Evolutionary conservation across 345 rosid species (phyloP), one percentile per base, ranked within the genome.

Genomic region (Draba incana): DNA sequence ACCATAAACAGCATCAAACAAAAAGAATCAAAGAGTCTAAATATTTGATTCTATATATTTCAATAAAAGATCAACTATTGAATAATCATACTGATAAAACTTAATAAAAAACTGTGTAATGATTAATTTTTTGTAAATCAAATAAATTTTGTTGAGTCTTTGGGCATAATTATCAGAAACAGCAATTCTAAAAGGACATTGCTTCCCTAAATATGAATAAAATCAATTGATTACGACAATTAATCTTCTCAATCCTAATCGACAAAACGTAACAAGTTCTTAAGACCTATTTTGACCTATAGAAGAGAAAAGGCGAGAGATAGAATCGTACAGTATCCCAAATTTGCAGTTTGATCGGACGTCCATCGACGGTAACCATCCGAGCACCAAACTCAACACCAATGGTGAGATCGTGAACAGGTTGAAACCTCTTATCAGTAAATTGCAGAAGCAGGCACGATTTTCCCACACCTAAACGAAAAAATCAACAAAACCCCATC

Each of bases 311-410:
- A 41, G 30, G 3, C 8, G 13, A 57, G 35, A 24, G 54, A 65
- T 16, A 46, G 62, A 57, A 30, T 0, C 72, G 43, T 70, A 86
- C 92, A 60, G 92, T 86, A 64, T 86, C 92, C 92, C 89, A 86
- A 69, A 86, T 84, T 78, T 86, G 91, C 10, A 86, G 81, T 64
- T 86, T 86, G 71, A 86, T 49, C 9, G 91, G 81, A 24, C 84
- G 84, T 73, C 79, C 80, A 27, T 86, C 92, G 25, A 86, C 82
- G 31, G 81, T 78, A 71, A 86, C 84, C 89, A 83, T 83, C 3
- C 92, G 80, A 54, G 89, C 92, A 61, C 92, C 89, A 31, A 86
- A 86, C 68, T 86, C 92, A 3, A 84, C 92, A 68, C 89, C 88
- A 47, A 86, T 84, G 72, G 92, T 86, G 72, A 86, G 81, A 78